These are phyloP conservation scores for Cadophora luteo-olivacea DNA, from an alignment of 2,329 filamentous ascomycete species.

Conservation along the genomic window DNA sequence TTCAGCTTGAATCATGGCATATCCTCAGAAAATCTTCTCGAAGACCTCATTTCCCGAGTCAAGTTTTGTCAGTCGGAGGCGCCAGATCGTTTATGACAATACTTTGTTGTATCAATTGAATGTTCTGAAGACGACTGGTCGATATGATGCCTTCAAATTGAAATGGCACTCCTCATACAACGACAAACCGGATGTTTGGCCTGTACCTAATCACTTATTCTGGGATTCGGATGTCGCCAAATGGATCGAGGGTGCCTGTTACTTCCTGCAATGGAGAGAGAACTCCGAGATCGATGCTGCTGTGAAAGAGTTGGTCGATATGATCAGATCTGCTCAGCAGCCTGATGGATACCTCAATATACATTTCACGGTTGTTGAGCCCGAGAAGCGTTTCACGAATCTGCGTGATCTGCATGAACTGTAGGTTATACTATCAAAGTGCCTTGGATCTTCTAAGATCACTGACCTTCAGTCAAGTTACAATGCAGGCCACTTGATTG, in stretches of 20 bases:
- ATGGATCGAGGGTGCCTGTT: slow-evolving; percentile 68
- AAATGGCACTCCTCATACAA: slow-evolving; percentile 61
- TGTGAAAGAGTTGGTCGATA: slow-evolving; percentile 61
- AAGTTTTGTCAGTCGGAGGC: slow-evolving; percentile 47
- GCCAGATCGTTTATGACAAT: slow-evolving; percentile 50
- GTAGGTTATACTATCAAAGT: slow-evolving; percentile 43
- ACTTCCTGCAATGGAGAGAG: slow-evolving; percentile 54
- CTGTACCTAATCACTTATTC: slow-evolving; percentile 63
- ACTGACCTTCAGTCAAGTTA: slow-evolving; percentile 49
- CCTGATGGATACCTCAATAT: slow-evolving; percentile 68
- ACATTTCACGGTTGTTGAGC: slow-evolving; percentile 66
- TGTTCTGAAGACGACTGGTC: slow-evolving; percentile 59
- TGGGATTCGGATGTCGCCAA: slow-evolving; percentile 66
- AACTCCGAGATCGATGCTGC: slow-evolving; percentile 56
- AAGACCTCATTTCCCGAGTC: slow-evolving; percentile 44
- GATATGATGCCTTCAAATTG: slow-evolving; percentile 64
- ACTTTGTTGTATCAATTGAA: slow-evolving; percentile 59
- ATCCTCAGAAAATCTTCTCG: slow-evolving; percentile 51
- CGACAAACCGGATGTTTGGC: slow-evolving; percentile 57
- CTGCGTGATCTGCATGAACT: slow-evolving; percentile 67
- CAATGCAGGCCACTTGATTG: slow-evolving; percentile 67
- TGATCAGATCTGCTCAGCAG: slow-evolving; percentile 63
- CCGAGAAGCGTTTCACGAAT: slow-evolving; percentile 61
- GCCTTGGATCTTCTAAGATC: background rate
- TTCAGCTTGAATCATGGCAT: slow-evolving; percentile 46